A percentile compares a stretch with the other conserved stretches of the same genome.
phyloP scores from a whole-genome alignment of 2,329 filamentous ascomycete genomes.

The Colletotrichum musae region DNA sequence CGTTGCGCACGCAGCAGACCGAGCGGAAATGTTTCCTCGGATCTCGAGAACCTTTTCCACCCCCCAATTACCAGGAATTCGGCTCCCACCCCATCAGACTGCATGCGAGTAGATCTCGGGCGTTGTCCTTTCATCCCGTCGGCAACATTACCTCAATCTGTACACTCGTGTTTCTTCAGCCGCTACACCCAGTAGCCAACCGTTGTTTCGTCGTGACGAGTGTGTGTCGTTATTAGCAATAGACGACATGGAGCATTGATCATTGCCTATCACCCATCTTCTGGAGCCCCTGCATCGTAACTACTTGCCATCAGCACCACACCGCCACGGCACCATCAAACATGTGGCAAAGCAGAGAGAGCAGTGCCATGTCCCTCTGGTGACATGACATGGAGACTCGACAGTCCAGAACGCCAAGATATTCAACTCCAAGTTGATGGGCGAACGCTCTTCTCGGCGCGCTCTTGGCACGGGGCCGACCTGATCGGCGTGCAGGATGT shows the following conservation, averaged over 20 bases:
- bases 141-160: neutral
- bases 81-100: neutral
- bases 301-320: neutral
- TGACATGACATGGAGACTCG: neutral
- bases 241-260: neutral
- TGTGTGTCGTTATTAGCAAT: neutral
- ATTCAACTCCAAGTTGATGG: neutral
- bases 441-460: conserved; percentile 26
- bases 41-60: neutral
- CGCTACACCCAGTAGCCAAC: too few species aligned
- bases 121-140: neutral
- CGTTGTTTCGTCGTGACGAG: too few species aligned
- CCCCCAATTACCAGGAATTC: neutral
- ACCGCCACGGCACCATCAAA: neutral
- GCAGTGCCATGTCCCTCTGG: neutral
- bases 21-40: neutral
- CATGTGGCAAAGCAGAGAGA: too few species aligned
- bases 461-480: conserved; percentile 19
- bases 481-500: neutral
- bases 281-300: neutral
- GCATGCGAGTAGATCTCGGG: neutral
- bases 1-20: neutral
- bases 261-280: too few species aligned
- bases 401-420: neutral
- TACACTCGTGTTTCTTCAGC: too few species aligned